Percentiles rank a stretch among this genome's conserved stretches.
phyloP scores from a whole-genome alignment of 176 grass and related monocot species.

The Eleusine coracana region DNA sequence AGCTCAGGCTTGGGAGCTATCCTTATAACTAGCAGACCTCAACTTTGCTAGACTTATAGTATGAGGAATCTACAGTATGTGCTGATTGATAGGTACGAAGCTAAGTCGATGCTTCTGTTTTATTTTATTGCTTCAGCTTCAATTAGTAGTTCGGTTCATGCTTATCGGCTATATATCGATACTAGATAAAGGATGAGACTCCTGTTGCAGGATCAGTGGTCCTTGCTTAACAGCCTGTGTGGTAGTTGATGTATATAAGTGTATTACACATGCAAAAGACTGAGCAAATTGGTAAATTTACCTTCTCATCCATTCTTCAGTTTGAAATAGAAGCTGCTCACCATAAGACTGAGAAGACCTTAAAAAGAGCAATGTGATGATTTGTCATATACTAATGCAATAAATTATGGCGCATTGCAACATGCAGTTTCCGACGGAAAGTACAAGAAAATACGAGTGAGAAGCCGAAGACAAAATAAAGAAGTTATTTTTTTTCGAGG shows the following conservation, averaged over 20 bases:
- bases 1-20: conserved; percentile 60
- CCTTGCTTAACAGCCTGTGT: not conserved
- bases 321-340: not conserved
- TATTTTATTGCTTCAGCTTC: conserved; percentile 13
- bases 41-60: not conserved
- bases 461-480: not conserved
- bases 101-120: not conserved
- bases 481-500: too few relatives aligned
- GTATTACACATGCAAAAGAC: not conserved
- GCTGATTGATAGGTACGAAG: conserved; percentile 21
- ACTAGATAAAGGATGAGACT: not conserved
- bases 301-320: not conserved
- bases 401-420: not conserved
- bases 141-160: conserved; percentile 17
- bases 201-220: not conserved
- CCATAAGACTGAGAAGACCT: not conserved
- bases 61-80: not conserved
- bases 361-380: not conserved
- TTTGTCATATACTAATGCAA: not conserved
- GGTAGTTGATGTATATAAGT: conserved; percentile 31
- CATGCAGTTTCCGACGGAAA: not conserved
- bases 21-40: conserved; percentile 31
- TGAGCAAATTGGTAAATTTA: not conserved
- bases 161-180: not conserved
- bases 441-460: not conserved